Percentiles rank a stretch among this genome's conserved stretches.
Evolutionary conservation across 2,329 filamentous ascomycete genomes (phyloP).

Genomic region (Scleromitrula shiraiana): DNA sequence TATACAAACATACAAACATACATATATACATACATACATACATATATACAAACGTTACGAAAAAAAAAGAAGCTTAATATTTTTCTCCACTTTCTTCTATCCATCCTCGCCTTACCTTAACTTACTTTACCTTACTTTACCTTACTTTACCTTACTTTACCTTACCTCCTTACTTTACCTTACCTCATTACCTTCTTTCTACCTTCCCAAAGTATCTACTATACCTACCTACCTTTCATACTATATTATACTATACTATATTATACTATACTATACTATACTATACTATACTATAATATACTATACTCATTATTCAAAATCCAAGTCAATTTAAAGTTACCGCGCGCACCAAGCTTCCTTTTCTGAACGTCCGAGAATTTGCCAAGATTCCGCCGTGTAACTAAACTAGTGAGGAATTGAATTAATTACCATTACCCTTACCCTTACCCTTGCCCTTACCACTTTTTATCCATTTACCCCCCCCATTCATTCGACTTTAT

Average conservation of each 20-base stretch:
- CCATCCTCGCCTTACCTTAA: too few relatives aligned
- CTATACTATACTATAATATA: neutral
- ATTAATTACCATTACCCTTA: neutral
- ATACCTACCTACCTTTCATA: neutral
- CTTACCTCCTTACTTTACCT: too few relatives aligned
- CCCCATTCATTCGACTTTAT: too few relatives aligned
- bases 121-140: too few relatives aligned
- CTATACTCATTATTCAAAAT: neutral
- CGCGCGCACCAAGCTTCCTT: neutral
- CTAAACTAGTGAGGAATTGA: neutral
- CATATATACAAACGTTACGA: too few relatives aligned
- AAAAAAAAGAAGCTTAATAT: too few relatives aligned
- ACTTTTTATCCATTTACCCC: too few relatives aligned
- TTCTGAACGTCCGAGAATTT: slow-evolving; percentile 6
- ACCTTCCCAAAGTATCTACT: neutral
- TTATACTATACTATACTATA: neutral
- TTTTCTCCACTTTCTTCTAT: too few relatives aligned
- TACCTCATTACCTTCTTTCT: too few relatives aligned
- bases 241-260: neutral
- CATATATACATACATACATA: neutral
- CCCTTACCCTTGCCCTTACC: too few relatives aligned
- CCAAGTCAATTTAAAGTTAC: neutral
- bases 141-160: too few relatives aligned
- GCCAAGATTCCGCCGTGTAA: slow-evolving; percentile 3
- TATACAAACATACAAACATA: neutral